Evolutionary conservation across 2,329 filamentous ascomycete genomes (phyloP).

Genomic region (Akanthomyces muscarius): DNA sequence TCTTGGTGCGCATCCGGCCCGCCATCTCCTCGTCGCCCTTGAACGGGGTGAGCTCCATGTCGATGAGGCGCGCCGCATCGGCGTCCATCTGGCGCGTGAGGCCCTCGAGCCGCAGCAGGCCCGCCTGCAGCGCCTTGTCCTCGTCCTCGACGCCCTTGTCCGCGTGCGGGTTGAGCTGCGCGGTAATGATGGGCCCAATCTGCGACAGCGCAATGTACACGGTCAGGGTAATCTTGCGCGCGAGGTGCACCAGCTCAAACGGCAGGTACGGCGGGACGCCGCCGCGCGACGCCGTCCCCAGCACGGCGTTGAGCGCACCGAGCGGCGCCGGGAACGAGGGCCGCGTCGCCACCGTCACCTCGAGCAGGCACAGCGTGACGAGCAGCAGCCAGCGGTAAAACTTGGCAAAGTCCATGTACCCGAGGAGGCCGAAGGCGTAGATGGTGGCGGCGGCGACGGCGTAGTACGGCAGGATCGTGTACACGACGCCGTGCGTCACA

Average conservation of each 20-base stretch:
- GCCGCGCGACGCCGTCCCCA: conserved; percentile 29
- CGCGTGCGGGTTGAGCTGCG: conserved; percentile 23
- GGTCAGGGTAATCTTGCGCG: conserved; percentile 72
- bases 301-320: conserved; percentile 42
- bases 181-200: conserved; percentile 63
- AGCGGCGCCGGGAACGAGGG: conserved; percentile 47
- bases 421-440: conserved; percentile 58
- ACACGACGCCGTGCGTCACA: conserved; percentile 60
- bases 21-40: conserved; percentile 64
- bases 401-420: conserved; percentile 63
- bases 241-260: conserved; percentile 75
- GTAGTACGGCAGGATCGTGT: conserved; percentile 59
- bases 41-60: conserved; percentile 78
- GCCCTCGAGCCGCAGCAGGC: conserved; percentile 63
- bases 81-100: conserved; percentile 56
- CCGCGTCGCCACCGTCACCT: conserved; percentile 53
- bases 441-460: conserved; percentile 52
- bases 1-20: conserved; percentile 56
- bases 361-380: conserved; percentile 49
- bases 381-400: conserved; percentile 63
- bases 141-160: conserved; percentile 28
- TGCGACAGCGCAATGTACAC: conserved; percentile 80
- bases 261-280: conserved; percentile 66
- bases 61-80: conserved; percentile 68
- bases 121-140: conserved; percentile 52